phyloP scores from a whole-genome alignment of 495 filamentous ascomycete genomes.

The Rhypophila decipiens region DNA sequence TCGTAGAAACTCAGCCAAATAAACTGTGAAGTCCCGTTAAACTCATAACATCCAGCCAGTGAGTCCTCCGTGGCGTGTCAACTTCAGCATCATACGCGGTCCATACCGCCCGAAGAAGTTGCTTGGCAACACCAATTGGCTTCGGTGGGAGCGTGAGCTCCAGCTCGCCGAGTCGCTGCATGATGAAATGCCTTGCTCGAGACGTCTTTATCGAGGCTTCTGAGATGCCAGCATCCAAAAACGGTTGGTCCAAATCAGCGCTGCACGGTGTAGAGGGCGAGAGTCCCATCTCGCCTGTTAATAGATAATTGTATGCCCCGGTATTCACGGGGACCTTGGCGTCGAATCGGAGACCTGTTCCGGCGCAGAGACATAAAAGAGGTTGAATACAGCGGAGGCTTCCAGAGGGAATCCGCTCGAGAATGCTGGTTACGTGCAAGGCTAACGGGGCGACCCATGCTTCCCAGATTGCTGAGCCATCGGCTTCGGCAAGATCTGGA shows the following conservation, averaged over 20 bases:
- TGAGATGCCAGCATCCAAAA: conserved; percentile 2
- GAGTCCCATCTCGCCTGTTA: conserved; percentile 1
- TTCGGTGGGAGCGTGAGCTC: conserved; percentile 26
- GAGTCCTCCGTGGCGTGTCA: conserved; percentile 19
- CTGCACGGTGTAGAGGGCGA: background rate
- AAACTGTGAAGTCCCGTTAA: conserved; percentile 25
- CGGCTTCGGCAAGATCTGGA: conserved; percentile 11
- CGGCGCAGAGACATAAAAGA: conserved; percentile 27
- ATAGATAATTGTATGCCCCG: conserved; percentile 12
- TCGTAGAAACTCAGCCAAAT: conserved; percentile 26
- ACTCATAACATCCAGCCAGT: conserved; percentile 32
- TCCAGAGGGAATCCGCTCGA: conserved; percentile 13
- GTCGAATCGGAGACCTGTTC: conserved; percentile 24
- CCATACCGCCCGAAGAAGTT: conserved; percentile 26
- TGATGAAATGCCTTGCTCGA: conserved; percentile 18
- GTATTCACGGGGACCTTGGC: conserved; percentile 14
- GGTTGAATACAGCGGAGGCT: conserved; percentile 28
- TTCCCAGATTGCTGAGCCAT: conserved; percentile 15
- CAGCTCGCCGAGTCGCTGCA: conserved; percentile 22
- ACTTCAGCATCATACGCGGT: conserved; percentile 27
- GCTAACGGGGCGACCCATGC: conserved; percentile 21
- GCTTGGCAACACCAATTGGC: conserved; percentile 26
- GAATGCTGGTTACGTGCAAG: conserved; percentile 18
- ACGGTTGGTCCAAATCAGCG: background rate
- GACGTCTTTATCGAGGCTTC: conserved; percentile 18